Evolutionary conservation across 805 yeast species (phyloP), one percentile per base, ranked within the genome.

Genomic region (Starmerella roubikii): DNA sequence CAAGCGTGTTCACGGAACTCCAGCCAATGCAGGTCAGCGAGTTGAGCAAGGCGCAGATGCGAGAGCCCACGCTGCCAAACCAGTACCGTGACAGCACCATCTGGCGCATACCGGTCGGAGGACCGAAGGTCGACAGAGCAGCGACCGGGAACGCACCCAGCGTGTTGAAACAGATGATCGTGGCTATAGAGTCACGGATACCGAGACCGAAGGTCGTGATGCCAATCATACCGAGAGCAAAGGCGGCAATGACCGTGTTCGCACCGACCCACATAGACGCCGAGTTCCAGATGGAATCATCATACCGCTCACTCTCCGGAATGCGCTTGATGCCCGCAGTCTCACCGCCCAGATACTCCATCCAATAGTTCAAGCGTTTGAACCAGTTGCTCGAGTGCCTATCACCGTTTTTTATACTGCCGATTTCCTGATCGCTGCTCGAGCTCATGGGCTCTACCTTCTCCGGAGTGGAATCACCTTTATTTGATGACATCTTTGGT

Each of bases 201-300:
- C 74, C 71, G 46, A 86, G 63, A 11, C 68, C 76, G 53, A 72
- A 83, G 20, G 72, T 67, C 42, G 78, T 64, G 34, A 74, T 64
- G 24, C 82, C 81, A 31, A 78, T 58, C 46, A 71, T 78, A 58
- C 96, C 95, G 35, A 83, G 64, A 8, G 93, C 67, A 51, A 72
- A 74, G 15, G 94, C 73, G 17, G 94, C 84, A 54, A 85, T 72
- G 40, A 82, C 94, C 69, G 82, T 66, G 61, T 85, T 84, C 27
- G 93, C 93, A 7, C 93, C 78, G 52, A 79, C 69, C 94, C 94
- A 85, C 88, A 85, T 80, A 35, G 86, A 67, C 32, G 84, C 83
- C 23, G 91, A 80, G 48, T 71, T 72, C 62, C 72, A 64, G 44
- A 78, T 55, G 27, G 81, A 74, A 32, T 68, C 68, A 45, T 77